Base-by-base conservation (phyloP, 331 rosid genomes). In the Erythrophleum ivorense region DNA sequence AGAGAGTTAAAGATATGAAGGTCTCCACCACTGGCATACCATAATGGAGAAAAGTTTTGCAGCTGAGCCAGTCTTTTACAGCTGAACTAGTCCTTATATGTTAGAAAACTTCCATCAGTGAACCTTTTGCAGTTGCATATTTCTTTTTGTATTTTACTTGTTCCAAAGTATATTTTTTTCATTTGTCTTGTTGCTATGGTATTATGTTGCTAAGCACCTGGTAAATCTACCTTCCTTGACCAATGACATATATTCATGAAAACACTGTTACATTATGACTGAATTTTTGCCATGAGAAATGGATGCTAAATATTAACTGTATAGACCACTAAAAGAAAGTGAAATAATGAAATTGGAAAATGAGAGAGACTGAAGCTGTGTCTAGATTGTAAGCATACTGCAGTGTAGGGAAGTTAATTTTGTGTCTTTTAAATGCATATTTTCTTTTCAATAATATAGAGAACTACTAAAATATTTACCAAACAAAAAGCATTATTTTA, bases 171-270 rank as follows among this genome's bases (percentile, higher is more conserved):
- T 48, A 16, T 4, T 49, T 50, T 24, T 70, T 6, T 45, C 3
- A 24, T 68, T 67, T 16, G 52, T 68, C 57, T 24, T 70, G 46
- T 72, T 16, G n/a, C n/a, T n/a, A n/a, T n/a, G n/a, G n/a, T n/a
- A n/a, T n/a, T n/a, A n/a, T n/a, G n/a, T n/a, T n/a, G 38, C 40
- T 31, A 14, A 45, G 29, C 46, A 14, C 14, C 59, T 12, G 43
- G 57, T 71, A 29, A 41, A 73, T 34, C 78, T 54, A 36, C 29
- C 15, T 54, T 16, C 18, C 49, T 33, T 18, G 65, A 52, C 9
- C 36, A 54, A 52, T 54, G 24, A 18, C n/a, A 31, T 29, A 31
- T 60, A 29, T 60, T 60, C 41, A 60, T 5, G 41, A 60, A 15
- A 60, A 60, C 67, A 31, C n/a, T 4, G 33, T 36, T 5, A 29